Percentiles rank a stretch among this genome's conserved stretches.
Evolutionary conservation across 768 basidiomycete species (phyloP).

Genomic region (Pisolithus sp.): DNA sequence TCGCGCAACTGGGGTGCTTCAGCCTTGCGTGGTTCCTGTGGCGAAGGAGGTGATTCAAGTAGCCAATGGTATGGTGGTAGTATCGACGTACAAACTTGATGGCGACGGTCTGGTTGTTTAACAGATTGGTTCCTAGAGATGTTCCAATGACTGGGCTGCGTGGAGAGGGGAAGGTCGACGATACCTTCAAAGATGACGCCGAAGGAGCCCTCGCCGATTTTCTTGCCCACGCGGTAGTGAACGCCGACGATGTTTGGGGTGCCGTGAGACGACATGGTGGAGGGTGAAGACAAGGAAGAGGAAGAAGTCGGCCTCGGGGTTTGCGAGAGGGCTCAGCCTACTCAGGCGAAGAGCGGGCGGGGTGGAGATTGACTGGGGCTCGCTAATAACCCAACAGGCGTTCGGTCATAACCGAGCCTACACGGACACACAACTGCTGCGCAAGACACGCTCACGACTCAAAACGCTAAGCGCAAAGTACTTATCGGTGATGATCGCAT

Average conservation of each 20-base stretch:
- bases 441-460: too few species aligned
- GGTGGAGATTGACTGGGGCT: constrained; percentile 30
- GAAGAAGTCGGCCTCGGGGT: constrained; percentile 2
- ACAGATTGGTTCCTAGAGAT: constrained; percentile 80
- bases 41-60: constrained; percentile 9
- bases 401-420: constrained; percentile 9
- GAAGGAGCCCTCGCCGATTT: constrained; percentile 98
- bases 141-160: background rate
- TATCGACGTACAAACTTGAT: constrained; percentile 93
- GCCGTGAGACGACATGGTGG: constrained; percentile 43
- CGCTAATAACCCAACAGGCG: constrained; percentile 6
- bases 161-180: constrained; percentile 6
- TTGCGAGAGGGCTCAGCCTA: constrained; percentile 17
- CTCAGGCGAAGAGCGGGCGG: constrained; percentile 43
- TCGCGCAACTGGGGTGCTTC: constrained; percentile 97
- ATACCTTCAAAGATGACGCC: constrained; percentile 93
- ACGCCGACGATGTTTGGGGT: constrained; percentile 82
- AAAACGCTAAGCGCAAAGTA: too few species aligned
- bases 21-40: constrained; percentile 81
- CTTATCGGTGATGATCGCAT: too few species aligned
- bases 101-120: constrained; percentile 97
- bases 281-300: constrained; percentile 6
- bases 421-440: too few species aligned
- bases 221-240: constrained; percentile 97
- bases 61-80: background rate